Percentiles rank a stretch among this genome's conserved stretches.
Evolutionary conservation across 352 stramenopile genomes (phyloP).

Genomic region (Phytophthora ohioensis): DNA sequence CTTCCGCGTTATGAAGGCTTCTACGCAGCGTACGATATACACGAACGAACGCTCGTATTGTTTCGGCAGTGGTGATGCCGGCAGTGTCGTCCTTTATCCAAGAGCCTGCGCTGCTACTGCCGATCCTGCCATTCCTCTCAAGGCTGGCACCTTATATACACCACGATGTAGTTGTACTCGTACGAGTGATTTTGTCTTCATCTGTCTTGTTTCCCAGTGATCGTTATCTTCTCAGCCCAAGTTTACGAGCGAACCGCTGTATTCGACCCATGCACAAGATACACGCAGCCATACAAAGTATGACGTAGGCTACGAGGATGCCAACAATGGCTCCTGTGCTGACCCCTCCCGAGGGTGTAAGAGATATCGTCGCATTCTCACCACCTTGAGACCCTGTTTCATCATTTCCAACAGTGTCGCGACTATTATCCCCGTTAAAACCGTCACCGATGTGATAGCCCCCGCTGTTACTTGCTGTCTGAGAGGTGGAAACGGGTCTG

Average conservation of each 20-base stretch:
- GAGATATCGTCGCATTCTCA: constrained; percentile 2
- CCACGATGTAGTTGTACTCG: constrained; percentile 40
- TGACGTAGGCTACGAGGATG: constrained; percentile 27
- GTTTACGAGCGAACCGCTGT: constrained; percentile 12
- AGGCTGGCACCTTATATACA: constrained; percentile 33
- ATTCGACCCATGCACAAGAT: constrained; percentile 37
- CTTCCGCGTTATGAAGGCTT: constrained; percentile 44
- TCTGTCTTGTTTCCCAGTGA: background rate
- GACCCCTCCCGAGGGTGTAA: constrained; percentile 17
- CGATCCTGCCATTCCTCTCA: constrained; percentile 19
- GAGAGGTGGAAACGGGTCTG: background rate
- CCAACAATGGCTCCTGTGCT: constrained; percentile 32
- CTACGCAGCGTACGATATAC: constrained; percentile 23
- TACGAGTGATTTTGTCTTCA: constrained; percentile 19
- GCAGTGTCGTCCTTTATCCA: constrained; percentile 2
- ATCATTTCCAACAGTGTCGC: background rate
- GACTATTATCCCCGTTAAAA: constrained; percentile 1
- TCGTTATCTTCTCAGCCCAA: constrained; percentile 17
- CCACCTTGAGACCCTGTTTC: constrained; percentile 8
- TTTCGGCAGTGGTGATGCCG: constrained; percentile 26
- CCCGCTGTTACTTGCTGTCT: constrained; percentile 2
- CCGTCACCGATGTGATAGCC: background rate
- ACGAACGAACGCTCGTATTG: constrained; percentile 23
- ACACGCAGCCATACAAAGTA: constrained; percentile 22
- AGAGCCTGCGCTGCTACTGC: constrained; percentile 14